Evolutionary conservation across 2,329 filamentous ascomycete genomes (phyloP).

Genomic region (Ambrosiella cleistominuta): DNA sequence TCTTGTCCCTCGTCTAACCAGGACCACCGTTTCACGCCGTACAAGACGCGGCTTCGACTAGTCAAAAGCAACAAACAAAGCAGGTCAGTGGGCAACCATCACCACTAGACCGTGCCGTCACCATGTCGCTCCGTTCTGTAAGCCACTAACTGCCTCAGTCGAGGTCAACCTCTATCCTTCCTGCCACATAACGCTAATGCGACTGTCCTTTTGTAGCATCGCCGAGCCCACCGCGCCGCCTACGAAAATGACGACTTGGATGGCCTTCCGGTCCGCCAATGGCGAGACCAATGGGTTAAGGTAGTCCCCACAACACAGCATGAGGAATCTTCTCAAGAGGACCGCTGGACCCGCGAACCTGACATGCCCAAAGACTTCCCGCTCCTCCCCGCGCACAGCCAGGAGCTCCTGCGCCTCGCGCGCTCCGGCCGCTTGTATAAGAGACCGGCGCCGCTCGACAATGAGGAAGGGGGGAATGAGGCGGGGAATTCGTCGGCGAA

Average conservation of each 20-base stretch:
- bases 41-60: too few relatives aligned
- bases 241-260: constrained; percentile 47
- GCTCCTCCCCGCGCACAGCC: constrained; percentile 59
- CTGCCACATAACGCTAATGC: background rate
- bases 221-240: constrained; percentile 37
- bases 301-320: constrained; percentile 48
- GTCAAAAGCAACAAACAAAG: background rate
- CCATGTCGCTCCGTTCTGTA: constrained; percentile 7
- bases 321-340: constrained; percentile 45
- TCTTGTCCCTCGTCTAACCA: too few relatives aligned
- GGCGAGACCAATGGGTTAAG: constrained; percentile 54
- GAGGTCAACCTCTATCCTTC: background rate
- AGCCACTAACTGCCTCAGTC: background rate
- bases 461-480: constrained; percentile 40
- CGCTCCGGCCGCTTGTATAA: constrained; percentile 55
- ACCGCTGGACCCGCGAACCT: constrained; percentile 58
- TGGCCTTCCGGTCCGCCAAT: constrained; percentile 77
- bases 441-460: constrained; percentile 43
- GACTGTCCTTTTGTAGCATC: constrained; percentile 24
- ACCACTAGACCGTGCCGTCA: background rate
- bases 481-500: constrained; percentile 32
- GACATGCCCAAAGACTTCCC: constrained; percentile 76
- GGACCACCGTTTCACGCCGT: too few relatives aligned
- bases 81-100: background rate
- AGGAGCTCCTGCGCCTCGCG: constrained; percentile 66